Evolutionary conservation across 148 eudicot species (phyloP).

Genomic region (Bassia scoparia): DNA sequence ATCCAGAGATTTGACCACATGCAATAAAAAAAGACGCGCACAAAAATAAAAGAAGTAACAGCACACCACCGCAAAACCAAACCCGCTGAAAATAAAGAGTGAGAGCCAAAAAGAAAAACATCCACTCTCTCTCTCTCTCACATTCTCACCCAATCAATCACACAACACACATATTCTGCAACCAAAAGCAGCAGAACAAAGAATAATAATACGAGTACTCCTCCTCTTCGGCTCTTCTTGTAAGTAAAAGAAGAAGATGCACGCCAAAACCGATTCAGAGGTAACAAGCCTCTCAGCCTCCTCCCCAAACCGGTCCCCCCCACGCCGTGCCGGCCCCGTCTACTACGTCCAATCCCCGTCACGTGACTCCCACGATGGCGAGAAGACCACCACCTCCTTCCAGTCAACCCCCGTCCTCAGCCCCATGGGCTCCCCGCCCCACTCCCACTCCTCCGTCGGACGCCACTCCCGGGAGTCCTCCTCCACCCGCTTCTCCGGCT

Average conservation of each 20-base stretch:
- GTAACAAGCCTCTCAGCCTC: constrained; percentile 74
- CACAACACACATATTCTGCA: no score
- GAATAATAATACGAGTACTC: no score
- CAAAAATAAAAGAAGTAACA: no score
- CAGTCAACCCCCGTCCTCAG: constrained; percentile 71
- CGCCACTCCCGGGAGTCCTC: constrained; percentile 81
- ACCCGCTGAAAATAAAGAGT: no score
- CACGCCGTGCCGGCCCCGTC: constrained; percentile 53
- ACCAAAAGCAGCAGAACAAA: no score
- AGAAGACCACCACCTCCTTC: constrained; percentile 66
- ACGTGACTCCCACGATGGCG: constrained; percentile 79
- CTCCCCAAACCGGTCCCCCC: constrained; percentile 57
- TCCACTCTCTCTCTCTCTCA: no score
- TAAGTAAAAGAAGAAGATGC: constrained; percentile 33
- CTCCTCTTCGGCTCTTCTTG: no score
- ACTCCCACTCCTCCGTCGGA: constrained; percentile 71
- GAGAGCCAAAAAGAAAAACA: no score
- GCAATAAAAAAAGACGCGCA: no score
- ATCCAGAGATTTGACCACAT: no score
- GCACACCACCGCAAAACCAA: no score
- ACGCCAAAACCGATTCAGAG: constrained; percentile 85
- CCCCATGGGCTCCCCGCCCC: constrained; percentile 76
- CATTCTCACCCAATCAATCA: no score
- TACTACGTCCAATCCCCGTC: constrained; percentile 92
- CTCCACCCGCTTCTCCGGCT: constrained; percentile 72